Conservation (phyloP, 148 eudicot species). For the Drosera capensis region DNA sequence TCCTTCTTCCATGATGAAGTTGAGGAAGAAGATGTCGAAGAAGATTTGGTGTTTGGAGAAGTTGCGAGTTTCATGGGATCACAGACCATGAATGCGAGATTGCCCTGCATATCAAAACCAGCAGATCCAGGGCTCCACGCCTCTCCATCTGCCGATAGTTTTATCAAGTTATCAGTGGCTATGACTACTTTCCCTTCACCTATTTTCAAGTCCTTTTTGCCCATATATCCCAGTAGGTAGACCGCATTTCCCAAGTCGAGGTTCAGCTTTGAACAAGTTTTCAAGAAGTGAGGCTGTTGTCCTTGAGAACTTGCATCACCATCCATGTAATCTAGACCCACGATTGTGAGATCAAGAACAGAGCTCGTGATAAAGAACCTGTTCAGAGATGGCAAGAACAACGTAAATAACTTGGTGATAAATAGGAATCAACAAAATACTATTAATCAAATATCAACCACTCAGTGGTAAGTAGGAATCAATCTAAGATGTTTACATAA, state of each 20-base stretch:
- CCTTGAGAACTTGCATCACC: conserved; percentile 52
- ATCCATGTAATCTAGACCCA: conserved; percentile 66
- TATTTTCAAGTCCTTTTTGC: conserved; percentile 47
- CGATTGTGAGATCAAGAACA: conserved; percentile 87
- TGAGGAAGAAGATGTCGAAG: conserved; percentile 63
- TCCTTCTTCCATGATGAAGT: conserved; percentile 70
- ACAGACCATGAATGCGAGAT: conserved; percentile 89
- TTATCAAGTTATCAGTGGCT: conserved; percentile 94
- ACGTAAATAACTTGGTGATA: neutral
- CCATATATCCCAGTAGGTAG: conserved; percentile 64
- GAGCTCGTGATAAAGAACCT: conserved; percentile 96
- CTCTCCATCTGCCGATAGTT: conserved; percentile 64
- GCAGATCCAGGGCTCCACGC: conserved; percentile 87
- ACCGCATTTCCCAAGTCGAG: conserved; percentile 66
- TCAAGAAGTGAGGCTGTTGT: conserved; percentile 64
- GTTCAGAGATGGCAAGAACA: conserved; percentile 2
- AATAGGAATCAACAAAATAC: neutral
- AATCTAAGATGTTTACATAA: too few relatives aligned
- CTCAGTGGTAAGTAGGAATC: neutral
- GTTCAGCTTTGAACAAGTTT: conserved; percentile 59
- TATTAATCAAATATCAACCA: neutral
- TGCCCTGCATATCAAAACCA: conserved; percentile 83
- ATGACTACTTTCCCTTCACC: conserved; percentile 92
- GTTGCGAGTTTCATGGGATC: conserved; percentile 98
- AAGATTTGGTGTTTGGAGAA: conserved; percentile 56